Evolutionary conservation across 148 eudicot species (phyloP).

Genomic region (Fagopyrum homotropicum): DNA sequence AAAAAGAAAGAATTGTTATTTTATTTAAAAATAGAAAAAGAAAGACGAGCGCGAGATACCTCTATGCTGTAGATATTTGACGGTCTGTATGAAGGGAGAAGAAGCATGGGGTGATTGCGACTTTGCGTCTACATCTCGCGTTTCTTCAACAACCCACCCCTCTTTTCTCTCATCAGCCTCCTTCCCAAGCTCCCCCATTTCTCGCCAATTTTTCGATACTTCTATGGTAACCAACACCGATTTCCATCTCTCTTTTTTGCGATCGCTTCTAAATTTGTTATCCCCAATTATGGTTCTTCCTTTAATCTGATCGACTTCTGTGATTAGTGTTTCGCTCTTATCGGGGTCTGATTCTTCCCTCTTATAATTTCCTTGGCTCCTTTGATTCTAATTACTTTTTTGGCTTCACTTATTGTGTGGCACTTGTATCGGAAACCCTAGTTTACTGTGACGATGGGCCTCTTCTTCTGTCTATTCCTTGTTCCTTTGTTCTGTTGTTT

Average conservation of each 20-base stretch:
- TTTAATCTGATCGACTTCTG: background rate
- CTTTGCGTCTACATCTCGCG: too few species aligned
- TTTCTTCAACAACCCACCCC: constrained; percentile 10
- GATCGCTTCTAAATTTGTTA: background rate
- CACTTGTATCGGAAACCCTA: background rate
- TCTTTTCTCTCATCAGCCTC: background rate
- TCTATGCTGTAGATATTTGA: too few species aligned
- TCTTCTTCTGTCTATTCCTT: background rate
- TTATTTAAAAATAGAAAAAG: too few species aligned
- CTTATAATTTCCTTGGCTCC: background rate
- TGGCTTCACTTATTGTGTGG: background rate
- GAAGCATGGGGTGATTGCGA: too few species aligned
- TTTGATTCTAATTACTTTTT: background rate
- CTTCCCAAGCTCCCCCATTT: background rate
- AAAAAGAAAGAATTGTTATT: too few species aligned
- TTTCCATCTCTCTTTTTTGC: background rate
- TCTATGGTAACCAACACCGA: background rate
- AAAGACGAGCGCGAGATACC: too few species aligned
- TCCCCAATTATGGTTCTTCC: background rate
- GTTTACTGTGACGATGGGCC: background rate
- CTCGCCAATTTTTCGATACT: background rate
- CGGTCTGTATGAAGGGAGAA: too few species aligned
- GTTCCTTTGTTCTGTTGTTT: background rate
- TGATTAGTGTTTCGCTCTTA: background rate
- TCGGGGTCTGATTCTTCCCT: background rate